Percentiles rank a stretch among this genome's conserved stretches.
These are phyloP conservation scores for Penicillium waksmanii DNA, from an alignment of 495 filamentous ascomycete genomes.

Conservation along the genomic window DNA sequence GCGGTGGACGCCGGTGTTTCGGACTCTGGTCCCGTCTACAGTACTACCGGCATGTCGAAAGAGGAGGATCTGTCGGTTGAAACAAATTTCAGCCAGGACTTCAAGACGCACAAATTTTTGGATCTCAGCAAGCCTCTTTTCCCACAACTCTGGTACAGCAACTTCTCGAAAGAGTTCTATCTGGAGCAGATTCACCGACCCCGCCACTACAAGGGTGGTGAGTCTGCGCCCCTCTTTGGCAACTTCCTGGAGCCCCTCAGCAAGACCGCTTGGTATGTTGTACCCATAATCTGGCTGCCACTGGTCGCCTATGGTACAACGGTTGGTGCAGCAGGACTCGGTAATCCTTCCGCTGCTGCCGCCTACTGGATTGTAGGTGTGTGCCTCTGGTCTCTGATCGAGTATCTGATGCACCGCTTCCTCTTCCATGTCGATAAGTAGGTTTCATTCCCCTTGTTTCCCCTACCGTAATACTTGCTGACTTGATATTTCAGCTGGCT, in stretches of 20 bases:
- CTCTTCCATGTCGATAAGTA: constrained; percentile 94
- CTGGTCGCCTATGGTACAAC: constrained; percentile 74
- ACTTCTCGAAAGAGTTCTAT: constrained; percentile 92
- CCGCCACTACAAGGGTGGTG: constrained; percentile 89
- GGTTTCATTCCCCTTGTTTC: constrained; percentile 4
- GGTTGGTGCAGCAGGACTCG: constrained; percentile 63
- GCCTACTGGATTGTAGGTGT: constrained; percentile 68
- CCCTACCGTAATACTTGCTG: constrained; percentile 11
- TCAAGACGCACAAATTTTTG: constrained; percentile 86
- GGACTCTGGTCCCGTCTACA: constrained; percentile 59
- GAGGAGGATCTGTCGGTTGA: constrained; percentile 86
- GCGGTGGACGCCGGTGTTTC: constrained; percentile 30
- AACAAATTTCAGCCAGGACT: constrained; percentile 76
- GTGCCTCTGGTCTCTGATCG: constrained; percentile 83
- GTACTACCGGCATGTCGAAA: constrained; percentile 80
- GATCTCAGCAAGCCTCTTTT: constrained; percentile 87
- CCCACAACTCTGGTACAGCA: constrained; percentile 84
- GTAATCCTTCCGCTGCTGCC: constrained; percentile 41
- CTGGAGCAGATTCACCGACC: constrained; percentile 94
- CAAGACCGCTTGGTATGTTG: constrained; percentile 90
- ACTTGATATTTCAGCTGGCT: constrained; percentile 61
- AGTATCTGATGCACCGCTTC: constrained; percentile 89
- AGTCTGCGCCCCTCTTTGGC: constrained; percentile 92
- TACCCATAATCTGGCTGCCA: constrained; percentile 88
- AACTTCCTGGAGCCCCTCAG: constrained; percentile 96